phyloP scores from a whole-genome alignment of 2,329 filamentous ascomycete species.

The Juglanconis juglandina region DNA sequence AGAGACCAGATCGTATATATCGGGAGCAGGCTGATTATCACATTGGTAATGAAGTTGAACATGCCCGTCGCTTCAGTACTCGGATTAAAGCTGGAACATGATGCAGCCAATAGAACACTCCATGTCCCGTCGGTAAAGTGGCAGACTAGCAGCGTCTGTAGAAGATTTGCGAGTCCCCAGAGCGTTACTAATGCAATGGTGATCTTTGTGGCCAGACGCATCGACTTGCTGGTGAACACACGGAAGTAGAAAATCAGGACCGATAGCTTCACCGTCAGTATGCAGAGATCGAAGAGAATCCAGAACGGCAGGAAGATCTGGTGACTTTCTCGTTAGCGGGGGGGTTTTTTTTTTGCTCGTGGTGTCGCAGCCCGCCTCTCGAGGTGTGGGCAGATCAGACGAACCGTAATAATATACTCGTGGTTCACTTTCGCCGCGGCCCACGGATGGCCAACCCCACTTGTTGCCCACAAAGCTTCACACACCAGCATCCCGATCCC shows the following conservation, averaged over 20 bases:
- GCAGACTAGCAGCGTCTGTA: conserved; percentile 29
- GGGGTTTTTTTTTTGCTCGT: no score
- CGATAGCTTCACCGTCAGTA: conserved; percentile 37
- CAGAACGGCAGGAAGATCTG: conserved; percentile 37
- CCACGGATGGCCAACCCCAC: no score
- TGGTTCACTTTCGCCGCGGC: no score
- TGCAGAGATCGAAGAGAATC: conserved; percentile 32
- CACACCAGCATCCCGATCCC: conserved; percentile 28
- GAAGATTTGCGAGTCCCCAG: conserved; percentile 26
- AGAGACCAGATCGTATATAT: conserved; percentile 36
- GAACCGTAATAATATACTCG: neutral
- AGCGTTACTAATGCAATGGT: conserved; percentile 23
- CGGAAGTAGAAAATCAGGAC: conserved; percentile 41
- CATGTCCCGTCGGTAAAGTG: conserved; percentile 23
- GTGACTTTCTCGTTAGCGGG: neutral
- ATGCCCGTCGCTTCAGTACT: conserved; percentile 36
- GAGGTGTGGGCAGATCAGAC: neutral
- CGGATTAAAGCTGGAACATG: conserved; percentile 20
- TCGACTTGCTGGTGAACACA: conserved; percentile 32
- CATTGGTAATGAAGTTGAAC: conserved; percentile 35
- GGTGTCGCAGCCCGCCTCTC: no score
- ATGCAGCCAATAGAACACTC: no score
- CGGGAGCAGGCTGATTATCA: conserved; percentile 36
- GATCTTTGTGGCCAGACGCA: conserved; percentile 29
- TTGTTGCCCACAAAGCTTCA: conserved; percentile 19